Base-by-base conservation (phyloP, 1,139 yeast genomes). In the Kurtzmaniella quercitrusa region DNA sequence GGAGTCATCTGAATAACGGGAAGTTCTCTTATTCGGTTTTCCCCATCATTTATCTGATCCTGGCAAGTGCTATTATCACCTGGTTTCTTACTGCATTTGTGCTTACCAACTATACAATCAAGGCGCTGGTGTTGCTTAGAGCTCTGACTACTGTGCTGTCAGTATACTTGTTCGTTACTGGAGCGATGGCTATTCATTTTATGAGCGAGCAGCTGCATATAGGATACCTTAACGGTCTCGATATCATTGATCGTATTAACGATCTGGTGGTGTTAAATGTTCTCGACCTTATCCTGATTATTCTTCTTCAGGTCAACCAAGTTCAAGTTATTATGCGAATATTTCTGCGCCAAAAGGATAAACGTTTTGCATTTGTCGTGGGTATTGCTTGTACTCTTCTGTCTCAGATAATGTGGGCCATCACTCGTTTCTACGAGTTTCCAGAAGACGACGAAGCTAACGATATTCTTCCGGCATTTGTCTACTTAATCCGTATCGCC, bases 261-360 rank as follows among this genome's bases (percentile, higher is more conserved):
- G 54, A 55, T 2, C 74, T 77, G 33, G 50, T 66, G 5, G 72
- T 77, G 17, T 74, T 85, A 49, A 75, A 78, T 43, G 69, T 80
- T 7, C 65, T 86, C n/a, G 88, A 83, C 51, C 68, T 86, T 35
- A 56, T 88, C 1, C 77, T 81, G 22, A 81, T 81, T 18, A 60
- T 84, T 6, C 55, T 85, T 5, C 65, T 85, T 17, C 85, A 83
- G 56, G 65, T 86, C 30, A 81, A 88, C 45, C 93, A 86, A 57
- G 89, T 86, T 0, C 91, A 85, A 54, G 82, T 86, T 20, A 71
- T 85, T 5, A 83, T 84, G 79, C 66, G 93, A 42, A 63, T 86
- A 21, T 87, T 85, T 53, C 78, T 79, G 42, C 70, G 96, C 35
- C 84, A 77, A 42, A 74, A 75, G 43, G 96, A 88, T 60, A 84